Evolutionary conservation across 2,329 filamentous ascomycete species (phyloP).

Genomic region (Epichloe gansuensis): DNA sequence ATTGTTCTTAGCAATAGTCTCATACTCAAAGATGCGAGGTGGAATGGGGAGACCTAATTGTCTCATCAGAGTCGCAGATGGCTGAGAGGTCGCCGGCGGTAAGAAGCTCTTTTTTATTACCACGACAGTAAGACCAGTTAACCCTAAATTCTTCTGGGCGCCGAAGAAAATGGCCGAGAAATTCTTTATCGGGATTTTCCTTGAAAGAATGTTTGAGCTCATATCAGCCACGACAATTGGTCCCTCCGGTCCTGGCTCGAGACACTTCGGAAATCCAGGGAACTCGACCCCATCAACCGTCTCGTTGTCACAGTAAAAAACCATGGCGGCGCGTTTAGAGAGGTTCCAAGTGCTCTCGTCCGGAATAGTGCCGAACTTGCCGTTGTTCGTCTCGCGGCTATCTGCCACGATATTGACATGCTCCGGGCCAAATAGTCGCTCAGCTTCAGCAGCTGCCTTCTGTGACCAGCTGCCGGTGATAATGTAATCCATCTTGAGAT

Average conservation of each 20-base stretch:
- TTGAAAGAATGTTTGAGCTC: slow-evolving; percentile 84
- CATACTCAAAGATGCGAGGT: slow-evolving; percentile 70
- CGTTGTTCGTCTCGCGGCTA: slow-evolving; percentile 48
- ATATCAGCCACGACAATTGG: slow-evolving; percentile 83
- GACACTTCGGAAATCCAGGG: slow-evolving; percentile 51
- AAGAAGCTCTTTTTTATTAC: slow-evolving; percentile 74
- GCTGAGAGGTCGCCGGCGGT: slow-evolving; percentile 51
- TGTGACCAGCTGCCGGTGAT: slow-evolving; percentile 76
- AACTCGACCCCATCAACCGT: slow-evolving; percentile 92
- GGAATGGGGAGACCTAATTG: slow-evolving; percentile 63
- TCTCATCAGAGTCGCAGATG: slow-evolving; percentile 55
- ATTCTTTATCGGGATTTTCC: slow-evolving; percentile 63
- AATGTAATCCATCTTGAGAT: slow-evolving; percentile 77
- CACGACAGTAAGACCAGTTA: slow-evolving; percentile 73
- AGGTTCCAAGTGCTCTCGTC: slow-evolving; percentile 65
- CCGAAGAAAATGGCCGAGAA: slow-evolving; percentile 83
- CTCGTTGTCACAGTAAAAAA: slow-evolving; percentile 91
- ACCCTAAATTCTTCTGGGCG: slow-evolving; percentile 88
- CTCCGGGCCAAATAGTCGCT: slow-evolving; percentile 61
- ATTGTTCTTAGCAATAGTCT: slow-evolving; percentile 81
- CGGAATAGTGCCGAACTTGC: slow-evolving; percentile 79
- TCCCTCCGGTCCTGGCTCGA: slow-evolving; percentile 45
- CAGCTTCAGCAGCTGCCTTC: slow-evolving; percentile 77
- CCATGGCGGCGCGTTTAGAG: slow-evolving; percentile 54
- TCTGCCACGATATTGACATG: slow-evolving; percentile 72